Percentiles rank a stretch among this genome's conserved stretches.
These are phyloP conservation scores for Peronosclerospora sorghi DNA, from an alignment of 352 stramenopile genomes.

Conservation along the genomic window DNA sequence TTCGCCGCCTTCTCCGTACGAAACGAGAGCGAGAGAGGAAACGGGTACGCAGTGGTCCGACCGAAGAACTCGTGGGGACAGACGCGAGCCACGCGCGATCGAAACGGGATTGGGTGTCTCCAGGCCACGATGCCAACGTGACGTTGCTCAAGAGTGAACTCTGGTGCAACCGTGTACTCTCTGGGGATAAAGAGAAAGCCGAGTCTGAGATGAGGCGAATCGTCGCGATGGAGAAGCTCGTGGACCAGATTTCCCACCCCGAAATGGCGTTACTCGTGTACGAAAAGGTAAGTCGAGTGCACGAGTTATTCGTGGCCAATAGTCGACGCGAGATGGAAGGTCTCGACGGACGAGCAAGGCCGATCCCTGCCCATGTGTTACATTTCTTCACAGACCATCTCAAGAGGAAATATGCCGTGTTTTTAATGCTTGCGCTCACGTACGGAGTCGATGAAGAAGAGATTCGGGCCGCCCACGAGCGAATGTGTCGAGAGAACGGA, in stretches of 20 bases:
- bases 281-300: conserved; percentile 81
- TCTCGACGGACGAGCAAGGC: conserved; percentile 28
- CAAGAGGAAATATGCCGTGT: conserved; percentile 83
- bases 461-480: conserved; percentile 70
- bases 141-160: conserved; percentile 79
- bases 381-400: conserved; percentile 81
- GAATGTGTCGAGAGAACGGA: conserved; percentile 74
- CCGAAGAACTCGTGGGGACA: conserved; percentile 6
- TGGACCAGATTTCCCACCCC: conserved; percentile 62
- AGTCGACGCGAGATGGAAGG: conserved; percentile 62
- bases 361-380: conserved; percentile 47
- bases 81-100: conserved; percentile 4
- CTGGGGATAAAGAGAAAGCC: conserved; percentile 71
- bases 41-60: conserved; percentile 12
- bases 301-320: conserved; percentile 76
- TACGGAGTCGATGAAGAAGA: conserved; percentile 68
- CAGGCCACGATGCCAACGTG: conserved; percentile 70
- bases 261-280: conserved; percentile 82
- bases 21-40: conserved; percentile 33
- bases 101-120: conserved; percentile 49
- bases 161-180: conserved; percentile 74
- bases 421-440: conserved; percentile 69
- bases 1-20: conserved; percentile 49
- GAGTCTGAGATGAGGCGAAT: conserved; percentile 76
- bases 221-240: conserved; percentile 78